Evolutionary conservation across 495 filamentous ascomycete genomes (phyloP), one percentile per base, ranked within the genome.

Genomic region (Bombardia bombarda): DNA sequence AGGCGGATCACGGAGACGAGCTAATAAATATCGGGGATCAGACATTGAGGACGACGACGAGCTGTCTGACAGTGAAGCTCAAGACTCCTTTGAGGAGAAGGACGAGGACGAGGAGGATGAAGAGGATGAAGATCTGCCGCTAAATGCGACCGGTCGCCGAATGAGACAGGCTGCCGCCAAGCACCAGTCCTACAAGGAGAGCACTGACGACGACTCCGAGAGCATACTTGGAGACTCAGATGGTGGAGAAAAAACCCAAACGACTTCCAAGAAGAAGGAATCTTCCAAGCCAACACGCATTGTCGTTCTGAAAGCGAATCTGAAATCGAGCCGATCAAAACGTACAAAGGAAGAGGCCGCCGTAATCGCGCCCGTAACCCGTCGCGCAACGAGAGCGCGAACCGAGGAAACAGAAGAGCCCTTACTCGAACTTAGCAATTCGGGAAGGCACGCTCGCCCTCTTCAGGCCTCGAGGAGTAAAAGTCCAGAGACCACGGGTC

Each of bases 1-100:
- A 28, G 48, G 48, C 32, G 16, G 66, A 38, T 78, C 78, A 46
- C 64, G 66, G 31, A 67, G 65, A 45, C 65, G 64, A 9, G 61
- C 64, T 34, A 43, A n/a, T 69, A 70, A 49, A 53, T 69, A 78
- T 51, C 62, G 70, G 42, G 79, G 70, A 17, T 85, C 82, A 7
- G 80, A 83, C 42, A 80, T 82, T 22, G 71, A 84, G 8, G 83
- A 82, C 9, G 84, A 80, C 22, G 83, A 87, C 13, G 68, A 75
- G 8, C 45, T 65, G 8, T 62, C 53, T 1, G 71, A 85, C 26
- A 77, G 72, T 45, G 72, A 76, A 19, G 58, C 62, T 34, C 82
- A 82, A 40, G 73, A 79, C 14, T 74, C 78, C 0, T 83, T 80
- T 25, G 74, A 14, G 3, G 50, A 43, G 63, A 35, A 50, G 5